A percentile compares a stretch with the other conserved stretches of the same genome.
These are phyloP conservation scores for Phialophora verrucosa DNA, from an alignment of 2,329 filamentous ascomycete genomes.

Conservation along the genomic window DNA sequence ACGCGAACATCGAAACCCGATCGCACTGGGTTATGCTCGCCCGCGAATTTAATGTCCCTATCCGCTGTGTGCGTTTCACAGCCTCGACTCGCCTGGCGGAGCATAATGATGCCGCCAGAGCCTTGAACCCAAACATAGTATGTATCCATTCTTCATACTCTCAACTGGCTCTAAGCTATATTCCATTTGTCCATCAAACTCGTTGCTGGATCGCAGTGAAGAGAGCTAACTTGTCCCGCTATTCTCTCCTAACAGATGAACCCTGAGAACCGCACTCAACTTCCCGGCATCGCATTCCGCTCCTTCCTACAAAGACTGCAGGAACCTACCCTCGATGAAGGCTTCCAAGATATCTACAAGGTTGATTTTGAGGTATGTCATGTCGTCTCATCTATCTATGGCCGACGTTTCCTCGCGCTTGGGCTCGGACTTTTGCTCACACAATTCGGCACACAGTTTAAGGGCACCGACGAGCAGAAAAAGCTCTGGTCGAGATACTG, in stretches of 20 bases:
- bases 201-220: not conserved
- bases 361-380: constrained; percentile 70
- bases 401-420: not conserved
- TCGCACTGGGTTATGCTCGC: constrained; percentile 80
- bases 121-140: constrained; percentile 58
- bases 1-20: constrained; percentile 78
- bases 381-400: not conserved
- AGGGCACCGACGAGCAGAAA: constrained; percentile 39
- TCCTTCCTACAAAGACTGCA: constrained; percentile 75
- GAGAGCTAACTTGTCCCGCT: constrained; percentile 18
- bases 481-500: constrained; percentile 40
- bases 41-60: constrained; percentile 70
- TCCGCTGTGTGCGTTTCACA: constrained; percentile 86
- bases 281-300: constrained; percentile 82
- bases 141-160: constrained; percentile 40
- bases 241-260: constrained; percentile 64
- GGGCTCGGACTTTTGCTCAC: constrained; percentile 1
- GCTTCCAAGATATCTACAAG: constrained; percentile 78
- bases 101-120: constrained; percentile 86
- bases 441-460: constrained; percentile 27
- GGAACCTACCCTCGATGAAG: constrained; percentile 74
- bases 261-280: constrained; percentile 74
- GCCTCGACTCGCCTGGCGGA: constrained; percentile 71
- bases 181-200: not conserved
- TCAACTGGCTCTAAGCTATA: not conserved